phyloP scores from a whole-genome alignment of 2,329 filamentous ascomycete genomes.

The Chrysoporthe austroafricana region DNA sequence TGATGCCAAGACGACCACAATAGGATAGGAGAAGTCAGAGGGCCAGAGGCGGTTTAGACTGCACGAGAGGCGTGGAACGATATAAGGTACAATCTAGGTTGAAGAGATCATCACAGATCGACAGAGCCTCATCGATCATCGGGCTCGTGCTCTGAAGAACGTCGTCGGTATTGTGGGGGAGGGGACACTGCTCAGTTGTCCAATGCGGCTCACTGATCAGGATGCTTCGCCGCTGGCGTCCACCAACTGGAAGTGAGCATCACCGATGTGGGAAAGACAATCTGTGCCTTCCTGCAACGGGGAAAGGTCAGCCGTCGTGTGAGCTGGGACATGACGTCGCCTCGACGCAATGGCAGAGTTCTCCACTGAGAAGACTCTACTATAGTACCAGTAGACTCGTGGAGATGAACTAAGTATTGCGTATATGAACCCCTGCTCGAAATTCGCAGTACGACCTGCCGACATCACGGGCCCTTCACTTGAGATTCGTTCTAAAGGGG shows the following conservation, averaged over 20 bases:
- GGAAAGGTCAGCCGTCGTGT: no score
- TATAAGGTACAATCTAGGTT: constrained; percentile 6
- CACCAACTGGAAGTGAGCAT: no score
- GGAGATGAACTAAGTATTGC: no score
- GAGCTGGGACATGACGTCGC: no score
- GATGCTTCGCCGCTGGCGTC: no score
- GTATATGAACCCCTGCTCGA: neutral
- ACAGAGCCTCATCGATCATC: constrained; percentile 27
- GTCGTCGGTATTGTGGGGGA: neutral
- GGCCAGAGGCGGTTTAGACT: neutral
- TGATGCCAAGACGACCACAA: neutral
- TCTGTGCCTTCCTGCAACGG: no score
- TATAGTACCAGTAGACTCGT: no score
- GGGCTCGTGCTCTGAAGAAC: neutral
- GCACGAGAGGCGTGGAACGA: neutral
- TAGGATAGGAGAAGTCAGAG: neutral
- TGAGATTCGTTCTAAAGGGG: neutral
- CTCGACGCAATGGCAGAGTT: no score
- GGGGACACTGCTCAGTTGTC: no score
- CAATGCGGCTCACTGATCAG: no score
- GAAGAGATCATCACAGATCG: constrained; percentile 18
- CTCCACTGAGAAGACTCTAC: no score
- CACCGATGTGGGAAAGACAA: no score
- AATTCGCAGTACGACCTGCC: neutral
- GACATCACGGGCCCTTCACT: neutral